Evolutionary conservation across 2,329 filamentous ascomycete genomes (phyloP), one percentile per base, ranked within the genome.

Genomic region (Aciculosporium take): DNA sequence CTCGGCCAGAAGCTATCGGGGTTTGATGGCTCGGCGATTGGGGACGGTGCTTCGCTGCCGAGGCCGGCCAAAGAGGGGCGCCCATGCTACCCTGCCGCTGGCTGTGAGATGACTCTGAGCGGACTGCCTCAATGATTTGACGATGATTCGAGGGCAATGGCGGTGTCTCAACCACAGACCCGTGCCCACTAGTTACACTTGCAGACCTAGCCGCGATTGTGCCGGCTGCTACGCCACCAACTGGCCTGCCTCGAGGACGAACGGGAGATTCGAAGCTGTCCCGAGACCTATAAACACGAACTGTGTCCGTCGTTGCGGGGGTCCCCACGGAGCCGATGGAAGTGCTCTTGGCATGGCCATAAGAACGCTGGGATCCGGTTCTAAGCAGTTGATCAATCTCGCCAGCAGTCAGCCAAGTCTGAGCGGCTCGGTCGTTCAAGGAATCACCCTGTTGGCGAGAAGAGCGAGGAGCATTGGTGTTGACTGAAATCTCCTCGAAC

Each of bases 141-240:
- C 77, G 84, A 58, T 94, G 87, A 57, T 95, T 88, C 10, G 68
- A 52, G 31, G 88, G 89, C 44, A 95, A 68, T 25, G 87, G 87
- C 29, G 86, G 86, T 66, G 64, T 56, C 24, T 63, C 58, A 28
- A 62, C 58, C 2, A 59, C 46, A 9, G 62, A 62, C 28, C 53
- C 56, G 24, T 60, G 74, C 35, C 72, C 70, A 59, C 87, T 94
- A 29, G 74, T 67, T 32, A 84, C 72, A 58, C 86, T 95, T 30
- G 72, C 72, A 28, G 86, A 85, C 49, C 86, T 73, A 46, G 61
- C 67, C 8, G 57, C 23, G 23, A 58, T 46, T 15, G 54, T 48
- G 13, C 68, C 66, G 9, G 63, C 55, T 2, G 57, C 50, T 25
- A 53, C 50, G 29, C 68, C 62, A 12, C 69, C 67, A 3, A 48